Evolutionary conservation across 2,329 filamentous ascomycete genomes (phyloP).

Genomic region (Botrytis porri): DNA sequence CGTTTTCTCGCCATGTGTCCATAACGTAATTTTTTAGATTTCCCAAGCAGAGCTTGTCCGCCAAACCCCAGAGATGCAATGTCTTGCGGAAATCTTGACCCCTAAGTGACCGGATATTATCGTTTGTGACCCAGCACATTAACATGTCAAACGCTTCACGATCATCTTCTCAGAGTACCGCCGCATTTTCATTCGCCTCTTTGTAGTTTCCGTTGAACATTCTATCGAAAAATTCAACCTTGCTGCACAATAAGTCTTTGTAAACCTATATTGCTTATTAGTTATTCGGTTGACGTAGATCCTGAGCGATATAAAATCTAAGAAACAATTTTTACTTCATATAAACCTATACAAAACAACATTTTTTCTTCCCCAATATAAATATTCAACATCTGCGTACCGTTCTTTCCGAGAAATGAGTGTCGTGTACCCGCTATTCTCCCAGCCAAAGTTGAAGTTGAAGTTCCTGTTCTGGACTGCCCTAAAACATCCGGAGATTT

Average conservation of each 20-base stretch:
- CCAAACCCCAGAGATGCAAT: constrained; percentile 2
- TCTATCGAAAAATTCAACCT: constrained; percentile 25
- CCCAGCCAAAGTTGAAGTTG: neutral
- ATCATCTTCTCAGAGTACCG: constrained; percentile 21
- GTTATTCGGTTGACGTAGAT: neutral
- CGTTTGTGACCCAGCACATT: constrained; percentile 19
- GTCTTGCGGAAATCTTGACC: neutral
- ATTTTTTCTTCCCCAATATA: constrained; percentile 15
- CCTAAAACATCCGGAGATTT: too few relatives aligned
- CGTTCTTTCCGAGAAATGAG: neutral
- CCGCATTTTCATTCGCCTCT: constrained; percentile 11
- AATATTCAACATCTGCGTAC: constrained; percentile 21
- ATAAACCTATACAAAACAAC: neutral
- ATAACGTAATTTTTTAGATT: neutral
- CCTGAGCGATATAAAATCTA: neutral
- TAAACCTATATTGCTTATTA: neutral
- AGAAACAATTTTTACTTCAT: neutral
- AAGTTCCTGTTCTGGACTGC: neutral
- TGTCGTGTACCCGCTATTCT: neutral
- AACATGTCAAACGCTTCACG: constrained; percentile 19
- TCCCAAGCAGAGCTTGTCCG: constrained; percentile 4
- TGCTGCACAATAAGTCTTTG: constrained; percentile 19
- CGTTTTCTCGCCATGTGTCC: neutral
- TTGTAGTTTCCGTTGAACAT: constrained; percentile 23
- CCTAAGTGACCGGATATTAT: neutral